Base-by-base conservation (phyloP, 768 basidiomycete species). In the Lactifluus pinguis region DNA sequence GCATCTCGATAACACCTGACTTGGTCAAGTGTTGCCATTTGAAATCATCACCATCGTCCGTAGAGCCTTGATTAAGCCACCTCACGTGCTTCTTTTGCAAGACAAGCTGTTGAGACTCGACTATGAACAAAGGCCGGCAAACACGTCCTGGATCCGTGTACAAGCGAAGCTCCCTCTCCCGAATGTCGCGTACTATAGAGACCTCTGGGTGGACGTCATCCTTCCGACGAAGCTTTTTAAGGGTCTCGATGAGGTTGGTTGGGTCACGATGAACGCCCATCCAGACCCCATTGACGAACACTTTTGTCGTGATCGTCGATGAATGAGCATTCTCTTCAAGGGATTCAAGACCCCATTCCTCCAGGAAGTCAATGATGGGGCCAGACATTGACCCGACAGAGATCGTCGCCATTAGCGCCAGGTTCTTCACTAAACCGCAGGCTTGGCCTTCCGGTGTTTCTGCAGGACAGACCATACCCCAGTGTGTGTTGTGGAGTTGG, bases 391-490 rank as follows among this genome's bases (percentile, higher is more conserved):
- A 95, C 47, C 97, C 97, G 60, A 99, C 95, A 49, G 97, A 98
- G 61, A 98, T 97, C 73, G 93, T 95, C 4, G 95, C 77, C 94
- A 98, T 95, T 66, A 98, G 84, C 0, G 97, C 92, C 59, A 99
- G 76, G 74, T 99, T 98, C 78, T 99, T 98, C 75, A 98, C 97
- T 48, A 98, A 83, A 75, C 97, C 97, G 75, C 97, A 99, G 62
- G 97, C 97, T 72, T 98, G 97, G 49, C 97, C 97, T 84, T 99
- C 97, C 1, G 97, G 97, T 4, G 97, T 99, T 73, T 99, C 97
- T 42, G 97, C 97, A 47, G 97, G 97, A 70, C 97, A 99, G 19
- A 99, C 97, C 97, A 99, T 98, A 41, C 97, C 97, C 97, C 97
- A 99, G 69, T 99, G 97, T 0, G 97, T 98, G 69, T 99, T 99